Evolutionary conservation across 2,329 filamentous ascomycete species (phyloP).

Genomic region (Aspergillus amoenus): DNA sequence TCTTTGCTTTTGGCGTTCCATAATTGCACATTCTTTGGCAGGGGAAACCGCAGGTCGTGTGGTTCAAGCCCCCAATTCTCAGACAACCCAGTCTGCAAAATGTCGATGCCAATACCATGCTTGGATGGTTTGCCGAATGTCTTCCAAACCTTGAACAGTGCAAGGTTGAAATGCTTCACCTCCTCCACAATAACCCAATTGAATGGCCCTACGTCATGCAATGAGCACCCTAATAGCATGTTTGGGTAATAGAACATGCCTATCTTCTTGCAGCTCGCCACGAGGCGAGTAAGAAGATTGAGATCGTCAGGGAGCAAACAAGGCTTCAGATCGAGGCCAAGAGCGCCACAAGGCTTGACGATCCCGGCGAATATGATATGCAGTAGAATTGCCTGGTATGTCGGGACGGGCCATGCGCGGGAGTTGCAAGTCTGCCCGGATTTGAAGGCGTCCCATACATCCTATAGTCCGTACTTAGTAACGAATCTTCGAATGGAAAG

Average conservation of each 20-base stretch:
- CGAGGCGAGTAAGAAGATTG: conserved; percentile 22
- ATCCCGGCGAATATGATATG: conserved; percentile 28
- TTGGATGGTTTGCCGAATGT: not conserved
- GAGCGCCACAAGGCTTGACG: not conserved
- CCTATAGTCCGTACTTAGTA: conserved; percentile 9
- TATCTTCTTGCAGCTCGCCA: conserved; percentile 26
- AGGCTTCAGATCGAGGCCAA: conserved; percentile 17
- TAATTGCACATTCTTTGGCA: too few species aligned
- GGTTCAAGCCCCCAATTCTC: too few species aligned
- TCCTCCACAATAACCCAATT: conserved; percentile 29
- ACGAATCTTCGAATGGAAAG: too few species aligned
- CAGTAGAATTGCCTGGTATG: conserved; percentile 33
- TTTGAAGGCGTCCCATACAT: conserved; percentile 24
- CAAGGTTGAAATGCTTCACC: conserved; percentile 28
- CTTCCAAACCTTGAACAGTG: conserved; percentile 26
- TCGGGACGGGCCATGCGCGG: conserved; percentile 31
- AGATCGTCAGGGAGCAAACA: conserved; percentile 6
- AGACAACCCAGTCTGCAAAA: too few species aligned
- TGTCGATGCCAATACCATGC: too few species aligned
- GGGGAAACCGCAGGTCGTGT: too few species aligned
- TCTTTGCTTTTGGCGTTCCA: too few species aligned
- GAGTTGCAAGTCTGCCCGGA: not conserved
- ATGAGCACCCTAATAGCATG: conserved; percentile 20
- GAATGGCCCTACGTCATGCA: conserved; percentile 15
- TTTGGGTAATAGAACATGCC: conserved; percentile 32